Evolutionary conservation across 2,329 filamentous ascomycete species (phyloP).

Genomic region (Ramichloridium luteum): DNA sequence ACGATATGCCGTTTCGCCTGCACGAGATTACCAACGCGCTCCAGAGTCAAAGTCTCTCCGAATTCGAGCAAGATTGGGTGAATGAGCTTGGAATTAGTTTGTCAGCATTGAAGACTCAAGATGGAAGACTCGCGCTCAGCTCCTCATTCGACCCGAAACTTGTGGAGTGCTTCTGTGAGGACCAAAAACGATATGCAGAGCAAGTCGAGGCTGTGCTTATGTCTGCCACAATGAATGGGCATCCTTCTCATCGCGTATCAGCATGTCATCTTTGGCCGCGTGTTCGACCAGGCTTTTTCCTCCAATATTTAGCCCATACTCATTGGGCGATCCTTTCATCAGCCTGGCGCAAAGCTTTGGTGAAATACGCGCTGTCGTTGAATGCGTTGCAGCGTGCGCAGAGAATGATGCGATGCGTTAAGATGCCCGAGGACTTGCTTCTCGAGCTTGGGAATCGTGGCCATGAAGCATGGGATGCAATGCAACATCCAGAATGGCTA

Average conservation of each 20-base stretch:
- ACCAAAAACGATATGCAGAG: conserved; percentile 5
- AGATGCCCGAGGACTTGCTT: conserved; percentile 15
- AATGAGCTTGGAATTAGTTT: neutral
- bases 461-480: conserved; percentile 46
- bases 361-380: conserved; percentile 34
- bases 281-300: conserved; percentile 31
- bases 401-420: conserved; percentile 26
- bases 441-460: conserved; percentile 39
- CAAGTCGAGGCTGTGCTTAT: neutral
- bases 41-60: neutral
- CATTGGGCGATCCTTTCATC: conserved; percentile 21
- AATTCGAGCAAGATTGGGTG: neutral
- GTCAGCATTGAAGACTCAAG: neutral
- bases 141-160: neutral
- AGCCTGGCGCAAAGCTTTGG: conserved; percentile 29
- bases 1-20: neutral
- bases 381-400: conserved; percentile 35
- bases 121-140: neutral
- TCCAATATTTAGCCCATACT: conserved; percentile 37
- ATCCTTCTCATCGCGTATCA: neutral
- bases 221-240: neutral
- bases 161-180: neutral
- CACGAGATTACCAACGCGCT: neutral
- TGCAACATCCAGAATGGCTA: conserved; percentile 48
- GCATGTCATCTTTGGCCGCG: conserved; percentile 33